A percentile compares a stretch with the other conserved stretches of the same genome.
These are phyloP conservation scores for Leishmania lainsoni DNA, from an alignment of 208 protist genomes.

Conservation along the genomic window DNA sequence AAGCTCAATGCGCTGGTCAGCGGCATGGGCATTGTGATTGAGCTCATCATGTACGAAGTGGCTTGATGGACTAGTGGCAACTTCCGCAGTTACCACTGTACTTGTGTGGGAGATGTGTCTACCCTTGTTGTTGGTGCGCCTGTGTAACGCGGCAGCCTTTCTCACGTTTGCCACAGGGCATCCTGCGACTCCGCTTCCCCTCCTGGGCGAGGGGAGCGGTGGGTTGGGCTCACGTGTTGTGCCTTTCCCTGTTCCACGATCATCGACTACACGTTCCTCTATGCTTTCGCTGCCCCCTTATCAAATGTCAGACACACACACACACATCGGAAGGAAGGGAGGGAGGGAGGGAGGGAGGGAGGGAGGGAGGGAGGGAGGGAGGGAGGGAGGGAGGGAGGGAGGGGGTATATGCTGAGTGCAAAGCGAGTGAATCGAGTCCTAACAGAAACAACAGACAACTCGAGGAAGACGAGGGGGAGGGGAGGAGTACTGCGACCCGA, in stretches of 20 bases:
- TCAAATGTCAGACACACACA: neutral
- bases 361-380: neutral
- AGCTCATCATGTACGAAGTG: conserved; percentile 84
- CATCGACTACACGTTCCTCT: neutral
- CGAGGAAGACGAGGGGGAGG: neutral
- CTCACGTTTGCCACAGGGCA: neutral
- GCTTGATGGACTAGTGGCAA: conserved; percentile 21
- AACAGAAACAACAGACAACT: neutral
- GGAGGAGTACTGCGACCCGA: neutral
- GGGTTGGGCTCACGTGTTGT: neutral
- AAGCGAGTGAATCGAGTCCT: neutral
- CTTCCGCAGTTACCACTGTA: neutral
- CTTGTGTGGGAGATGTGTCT: neutral
- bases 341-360: no score
- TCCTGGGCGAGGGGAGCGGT: neutral
- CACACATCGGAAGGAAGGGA: neutral
- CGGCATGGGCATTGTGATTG: conserved; percentile 78
- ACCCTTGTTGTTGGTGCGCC: neutral
- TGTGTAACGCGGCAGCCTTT: neutral
- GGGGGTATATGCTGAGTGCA: neutral
- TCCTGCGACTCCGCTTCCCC: neutral
- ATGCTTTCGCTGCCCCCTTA: neutral
- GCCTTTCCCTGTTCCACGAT: neutral
- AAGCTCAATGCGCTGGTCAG: conserved; percentile 84
- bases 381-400: neutral